phyloP scores from a whole-genome alignment of 495 filamentous ascomycete species.

The Talaromyces proteolyticus region DNA sequence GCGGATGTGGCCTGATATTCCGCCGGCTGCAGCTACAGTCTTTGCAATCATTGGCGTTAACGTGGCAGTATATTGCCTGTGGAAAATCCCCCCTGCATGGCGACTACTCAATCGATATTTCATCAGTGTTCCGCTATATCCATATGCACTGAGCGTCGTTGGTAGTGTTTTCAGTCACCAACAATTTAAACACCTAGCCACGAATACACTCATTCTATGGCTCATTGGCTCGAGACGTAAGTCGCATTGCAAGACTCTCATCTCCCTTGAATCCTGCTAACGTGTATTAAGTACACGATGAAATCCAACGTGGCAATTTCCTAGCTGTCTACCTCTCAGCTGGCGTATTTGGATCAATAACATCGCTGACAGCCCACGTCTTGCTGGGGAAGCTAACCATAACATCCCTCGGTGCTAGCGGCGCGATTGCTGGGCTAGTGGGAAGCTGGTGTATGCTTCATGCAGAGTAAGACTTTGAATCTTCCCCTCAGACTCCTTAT shows the following conservation, averaged over 20 bases:
- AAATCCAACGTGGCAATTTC: constrained; percentile 81
- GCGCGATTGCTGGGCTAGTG: constrained; percentile 61
- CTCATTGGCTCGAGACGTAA: constrained; percentile 51
- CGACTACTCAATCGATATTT: constrained; percentile 74
- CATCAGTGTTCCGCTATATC: constrained; percentile 62
- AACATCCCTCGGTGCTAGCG: constrained; percentile 67
- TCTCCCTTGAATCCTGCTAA: neutral
- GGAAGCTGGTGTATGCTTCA: constrained; percentile 66
- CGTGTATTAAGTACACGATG: constrained; percentile 60
- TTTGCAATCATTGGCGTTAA: constrained; percentile 61
- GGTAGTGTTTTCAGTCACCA: constrained; percentile 80
- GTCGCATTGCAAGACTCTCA: constrained; percentile 8
- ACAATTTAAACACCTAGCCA: constrained; percentile 50
- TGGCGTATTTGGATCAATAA: constrained; percentile 61
- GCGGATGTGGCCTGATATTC: constrained; percentile 66
- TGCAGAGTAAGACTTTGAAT: constrained; percentile 30
- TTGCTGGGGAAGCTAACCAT: constrained; percentile 41
- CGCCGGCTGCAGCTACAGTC: constrained; percentile 75
- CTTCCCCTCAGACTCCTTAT: neutral
- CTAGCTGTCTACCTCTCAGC: constrained; percentile 68
- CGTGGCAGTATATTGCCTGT: constrained; percentile 51
- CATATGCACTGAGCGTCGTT: constrained; percentile 56
- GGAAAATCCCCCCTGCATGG: constrained; percentile 68
- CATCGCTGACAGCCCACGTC: constrained; percentile 54
- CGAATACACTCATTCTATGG: constrained; percentile 66